Evolutionary conservation across 495 filamentous ascomycete genomes (phyloP), one percentile per base, ranked within the genome.

Genomic region (Penicillium coprophilum): DNA sequence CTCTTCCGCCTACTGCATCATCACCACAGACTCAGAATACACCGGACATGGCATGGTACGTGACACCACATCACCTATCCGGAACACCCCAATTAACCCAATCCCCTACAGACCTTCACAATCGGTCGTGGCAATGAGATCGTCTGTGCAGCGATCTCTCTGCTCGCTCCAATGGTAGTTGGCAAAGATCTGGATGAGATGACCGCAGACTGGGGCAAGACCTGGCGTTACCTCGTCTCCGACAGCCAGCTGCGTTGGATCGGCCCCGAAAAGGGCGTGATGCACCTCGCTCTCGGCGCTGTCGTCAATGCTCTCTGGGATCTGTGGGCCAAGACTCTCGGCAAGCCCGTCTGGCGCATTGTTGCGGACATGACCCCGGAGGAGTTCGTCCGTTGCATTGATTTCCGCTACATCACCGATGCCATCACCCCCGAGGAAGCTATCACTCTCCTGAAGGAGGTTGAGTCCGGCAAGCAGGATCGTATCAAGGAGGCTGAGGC

Each of bases 241-340:
- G 92, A 96, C 81, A 87, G 83, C 51, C 92, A 96, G 64, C 78
- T 96, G 30, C 89, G 92, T 28, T 97, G 92, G 92, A 93, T 96
- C 65, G 92, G 92, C 0, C 92, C 92, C 2, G 92, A 97, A 67
- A 96, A 96, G 75, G 92, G 92, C 48, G 92, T 96, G 15, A 94
- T 93, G 58, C 92, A 97, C 71, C 85, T 97, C 0, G 92, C 92
- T 3, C 85, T 95, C 0, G 91, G 89, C 27, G 90, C 92, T 32
- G 87, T 96, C 21, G 87, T 97, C 52, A 97, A 97, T 68, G 92
- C 91, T 1, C 74, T 96, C 58, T 97, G 92, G 92, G 92, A 97
- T 74, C 84, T 97, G 15, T 96, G 92, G 92, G 90, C 90, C 39
- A 96, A 96, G 71, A 79, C 80, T 11, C 82, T 92, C 15, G 77